A percentile compares a stretch with the other conserved stretches of the same genome.
These are phyloP conservation scores for Backusella australiensis DNA, from an alignment of 192 early-diverging fungal genomes.

Conservation along the genomic window DNA sequence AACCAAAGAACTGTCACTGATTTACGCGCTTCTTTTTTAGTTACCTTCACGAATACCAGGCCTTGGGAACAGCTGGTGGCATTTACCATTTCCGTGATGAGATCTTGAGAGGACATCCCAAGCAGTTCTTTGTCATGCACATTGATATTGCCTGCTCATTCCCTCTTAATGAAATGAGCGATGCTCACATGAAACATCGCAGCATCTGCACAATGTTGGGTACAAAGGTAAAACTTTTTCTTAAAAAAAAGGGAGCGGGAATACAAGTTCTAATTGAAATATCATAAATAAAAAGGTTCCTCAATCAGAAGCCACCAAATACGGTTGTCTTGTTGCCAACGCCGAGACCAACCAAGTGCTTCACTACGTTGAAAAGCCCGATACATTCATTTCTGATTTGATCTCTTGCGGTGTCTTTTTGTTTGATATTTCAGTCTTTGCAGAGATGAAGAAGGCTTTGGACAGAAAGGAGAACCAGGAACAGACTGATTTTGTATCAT, in stretches of 20 bases:
- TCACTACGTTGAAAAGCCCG: conserved; percentile 99
- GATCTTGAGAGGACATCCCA: conserved; percentile 86
- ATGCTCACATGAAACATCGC: conserved; percentile 78
- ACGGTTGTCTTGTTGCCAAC: conserved; percentile 92
- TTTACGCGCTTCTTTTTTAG: conserved; percentile 39
- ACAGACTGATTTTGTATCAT: conserved; percentile 32
- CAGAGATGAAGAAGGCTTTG: conserved; percentile 77
- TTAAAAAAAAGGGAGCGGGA: not conserved
- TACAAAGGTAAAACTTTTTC: conserved; percentile 60
- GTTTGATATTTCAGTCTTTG: conserved; percentile 87
- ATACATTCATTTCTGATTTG: conserved; percentile 91
- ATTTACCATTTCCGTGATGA: conserved; percentile 99
- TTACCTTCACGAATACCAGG: conserved; percentile 97
- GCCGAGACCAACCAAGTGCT: conserved; percentile 85
- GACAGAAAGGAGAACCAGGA: conserved; percentile 58
- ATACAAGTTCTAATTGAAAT: not conserved
- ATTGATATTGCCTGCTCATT: conserved; percentile 95
- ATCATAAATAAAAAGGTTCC: not conserved
- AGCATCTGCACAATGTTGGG: conserved; percentile 88
- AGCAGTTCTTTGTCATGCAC: conserved; percentile 95
- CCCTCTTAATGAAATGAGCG: conserved; percentile 85
- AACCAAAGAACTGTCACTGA: not conserved
- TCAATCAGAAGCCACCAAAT: conserved; percentile 66
- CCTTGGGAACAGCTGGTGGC: conserved; percentile 95
- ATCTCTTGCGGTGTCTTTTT: conserved; percentile 96